phyloP scores from a whole-genome alignment of 1,139 yeast species.

The Taphrina pruni region DNA sequence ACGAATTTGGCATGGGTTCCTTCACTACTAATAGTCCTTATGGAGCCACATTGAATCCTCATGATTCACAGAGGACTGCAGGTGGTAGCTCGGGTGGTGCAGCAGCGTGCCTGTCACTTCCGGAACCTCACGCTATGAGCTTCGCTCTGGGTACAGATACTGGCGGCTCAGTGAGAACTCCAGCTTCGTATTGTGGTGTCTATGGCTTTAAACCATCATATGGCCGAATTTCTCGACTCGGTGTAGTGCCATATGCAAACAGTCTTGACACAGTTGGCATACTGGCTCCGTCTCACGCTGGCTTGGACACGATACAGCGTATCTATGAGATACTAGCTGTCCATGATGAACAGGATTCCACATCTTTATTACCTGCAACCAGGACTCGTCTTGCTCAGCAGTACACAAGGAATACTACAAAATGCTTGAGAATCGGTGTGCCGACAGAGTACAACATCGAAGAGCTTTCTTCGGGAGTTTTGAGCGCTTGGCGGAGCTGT shows the following conservation, averaged over 20 bases:
- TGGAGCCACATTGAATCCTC: conserved; percentile 77
- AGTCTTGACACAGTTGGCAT: conserved; percentile 94
- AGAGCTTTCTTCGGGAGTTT: conserved; percentile 61
- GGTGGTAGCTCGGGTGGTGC: conserved; percentile 98
- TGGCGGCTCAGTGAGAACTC: conserved; percentile 92
- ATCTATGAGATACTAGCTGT: conserved; percentile 56
- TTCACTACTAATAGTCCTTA: conserved; percentile 59
- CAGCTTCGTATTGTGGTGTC: conserved; percentile 84
- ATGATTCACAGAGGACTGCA: conserved; percentile 56
- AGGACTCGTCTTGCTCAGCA: conserved; percentile 45
- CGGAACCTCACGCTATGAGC: not conserved
- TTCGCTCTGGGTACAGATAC: conserved; percentile 78
- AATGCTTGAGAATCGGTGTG: conserved; percentile 64
- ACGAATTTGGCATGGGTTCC: conserved; percentile 95
- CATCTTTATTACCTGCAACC: conserved; percentile 59
- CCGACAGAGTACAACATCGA: conserved; percentile 68
- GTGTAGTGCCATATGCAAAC: conserved; percentile 91
- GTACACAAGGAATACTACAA: conserved; percentile 14
- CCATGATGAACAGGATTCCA: conserved; percentile 81
- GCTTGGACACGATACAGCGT: conserved; percentile 51
- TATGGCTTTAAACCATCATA: conserved; percentile 91
- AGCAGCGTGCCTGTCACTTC: conserved; percentile 64
- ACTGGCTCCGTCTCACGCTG: conserved; percentile 59
- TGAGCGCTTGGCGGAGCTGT: conserved; percentile 57
- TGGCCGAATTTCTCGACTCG: conserved; percentile 90